Evolutionary conservation across 768 basidiomycete species (phyloP), one percentile per base, ranked within the genome.

Genomic region (Pleurotus ostreatus): DNA sequence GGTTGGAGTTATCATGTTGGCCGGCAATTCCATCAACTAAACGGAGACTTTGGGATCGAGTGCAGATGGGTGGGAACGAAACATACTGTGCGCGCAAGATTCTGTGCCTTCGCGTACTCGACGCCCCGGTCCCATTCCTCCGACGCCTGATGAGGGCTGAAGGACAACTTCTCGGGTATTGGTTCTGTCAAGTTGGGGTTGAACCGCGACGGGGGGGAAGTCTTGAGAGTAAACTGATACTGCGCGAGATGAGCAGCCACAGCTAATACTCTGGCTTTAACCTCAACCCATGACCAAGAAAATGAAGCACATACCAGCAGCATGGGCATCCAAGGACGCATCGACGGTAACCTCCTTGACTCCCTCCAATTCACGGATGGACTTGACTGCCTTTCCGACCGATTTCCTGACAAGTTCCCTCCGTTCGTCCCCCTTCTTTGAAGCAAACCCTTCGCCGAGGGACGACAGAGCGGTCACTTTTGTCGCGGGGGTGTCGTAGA

Each of bases 1-100:
- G 9, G 30, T 91, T 7, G 92, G 92, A 1, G 91, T 93, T 76
- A 92, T 74, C 69, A 93, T 82, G 68, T 94, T 94, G 1, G 83
- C 92, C 51, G 93, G 93, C 4, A 89, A 71, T 70, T 94, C 93
- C 84, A 83, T 86, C 46, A 94, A 77, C 88, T 92, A 66, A 46
- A 26, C 41, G 18, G 22, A 58, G 39, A 41, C n/a, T 41, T 11
- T 20, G 40, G 9, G 7, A 15, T 53, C 45, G 48, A 46, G n/a
- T 34, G 30, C 9, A 9, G 3, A 34, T 34, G 9, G 30, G 9
- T 34, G 8, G 30, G 7, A 34, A 34, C 3, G 9, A 3, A 34
- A 34, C 78, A 55, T 68, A 88, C 88, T 41, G 89, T 91, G 43
- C 89, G 79, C 22, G 89, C 89, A 59, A 89, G 71, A 66, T 92